Evolutionary conservation across 495 filamentous ascomycete species (phyloP).

Genomic region (Lophiotrema nucula): DNA sequence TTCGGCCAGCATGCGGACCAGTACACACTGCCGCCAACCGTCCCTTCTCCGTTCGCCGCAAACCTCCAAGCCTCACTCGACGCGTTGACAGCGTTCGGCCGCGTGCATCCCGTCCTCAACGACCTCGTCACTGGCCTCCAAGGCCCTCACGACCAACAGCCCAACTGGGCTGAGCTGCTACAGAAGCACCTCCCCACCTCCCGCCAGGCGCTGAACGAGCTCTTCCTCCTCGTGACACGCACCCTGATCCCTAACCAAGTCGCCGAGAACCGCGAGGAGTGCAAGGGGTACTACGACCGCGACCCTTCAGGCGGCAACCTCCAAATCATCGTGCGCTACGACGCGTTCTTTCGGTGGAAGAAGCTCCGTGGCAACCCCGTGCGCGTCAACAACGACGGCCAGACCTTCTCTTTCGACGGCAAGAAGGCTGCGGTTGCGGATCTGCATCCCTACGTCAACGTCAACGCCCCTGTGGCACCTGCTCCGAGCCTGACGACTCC

Average conservation of each 20-base stretch:
- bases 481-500: no score
- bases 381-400: no score
- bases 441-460: no score
- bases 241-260: slow-evolving; percentile 13
- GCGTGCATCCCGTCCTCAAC: background rate
- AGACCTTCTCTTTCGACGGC: no score
- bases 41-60: slow-evolving; percentile 2
- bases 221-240: slow-evolving; percentile 10
- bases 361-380: no score
- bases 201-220: background rate
- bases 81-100: background rate
- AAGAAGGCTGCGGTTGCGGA: no score
- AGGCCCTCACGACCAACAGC: background rate
- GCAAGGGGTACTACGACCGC: no score
- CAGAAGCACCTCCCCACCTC: background rate
- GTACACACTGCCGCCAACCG: slow-evolving; percentile 4
- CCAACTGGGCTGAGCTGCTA: background rate
- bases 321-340: no score
- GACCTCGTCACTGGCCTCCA: background rate
- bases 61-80: background rate
- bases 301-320: no score
- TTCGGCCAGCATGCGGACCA: background rate
- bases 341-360: no score
- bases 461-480: no score
- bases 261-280: slow-evolving; percentile 4